A percentile compares a stretch with the other conserved stretches of the same genome.
Evolutionary conservation across 169 alveolate genomes (phyloP).

Genomic region (Cytauxzoon felis): DNA sequence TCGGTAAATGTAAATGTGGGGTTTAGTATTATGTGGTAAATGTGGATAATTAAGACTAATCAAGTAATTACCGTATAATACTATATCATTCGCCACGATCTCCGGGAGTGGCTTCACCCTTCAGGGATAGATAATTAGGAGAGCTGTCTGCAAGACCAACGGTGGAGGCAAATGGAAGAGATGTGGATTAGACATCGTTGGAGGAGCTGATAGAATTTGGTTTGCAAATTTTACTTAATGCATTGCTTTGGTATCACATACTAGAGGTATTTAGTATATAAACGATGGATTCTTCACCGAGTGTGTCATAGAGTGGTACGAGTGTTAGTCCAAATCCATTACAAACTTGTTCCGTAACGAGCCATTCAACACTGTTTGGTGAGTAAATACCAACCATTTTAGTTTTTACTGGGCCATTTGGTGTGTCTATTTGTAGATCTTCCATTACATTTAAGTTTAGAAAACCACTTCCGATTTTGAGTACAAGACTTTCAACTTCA

Average conservation of each 20-base stretch:
- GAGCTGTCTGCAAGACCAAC: no score
- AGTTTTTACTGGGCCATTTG: slow-evolving; percentile 17
- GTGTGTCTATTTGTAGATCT: slow-evolving; percentile 17
- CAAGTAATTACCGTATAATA: no score
- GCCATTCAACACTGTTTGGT: slow-evolving; percentile 77
- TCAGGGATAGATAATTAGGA: no score
- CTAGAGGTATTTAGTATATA: slow-evolving; percentile 64
- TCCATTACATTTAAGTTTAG: slow-evolving; percentile 9
- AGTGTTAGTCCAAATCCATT: slow-evolving; percentile 74
- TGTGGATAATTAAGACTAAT: no score
- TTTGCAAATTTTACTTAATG: neutral
- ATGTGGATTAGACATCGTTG: no score
- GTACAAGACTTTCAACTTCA: slow-evolving; percentile 40
- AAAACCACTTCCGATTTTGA: slow-evolving; percentile 54
- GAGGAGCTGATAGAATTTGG: neutral
- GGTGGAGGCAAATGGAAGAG: no score
- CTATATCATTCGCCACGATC: no score
- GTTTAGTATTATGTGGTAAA: no score
- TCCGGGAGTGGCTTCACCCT: no score
- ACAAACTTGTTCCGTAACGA: slow-evolving; percentile 73
- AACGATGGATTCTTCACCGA: slow-evolving; percentile 72
- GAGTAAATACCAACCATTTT: slow-evolving; percentile 69
- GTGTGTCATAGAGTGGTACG: slow-evolving; percentile 80
- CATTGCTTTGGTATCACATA: slow-evolving; percentile 7
- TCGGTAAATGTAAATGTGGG: no score